These are phyloP conservation scores for Colletotrichum sp. DNA, from an alignment of 2,329 filamentous ascomycete species.

Conservation along the genomic window DNA sequence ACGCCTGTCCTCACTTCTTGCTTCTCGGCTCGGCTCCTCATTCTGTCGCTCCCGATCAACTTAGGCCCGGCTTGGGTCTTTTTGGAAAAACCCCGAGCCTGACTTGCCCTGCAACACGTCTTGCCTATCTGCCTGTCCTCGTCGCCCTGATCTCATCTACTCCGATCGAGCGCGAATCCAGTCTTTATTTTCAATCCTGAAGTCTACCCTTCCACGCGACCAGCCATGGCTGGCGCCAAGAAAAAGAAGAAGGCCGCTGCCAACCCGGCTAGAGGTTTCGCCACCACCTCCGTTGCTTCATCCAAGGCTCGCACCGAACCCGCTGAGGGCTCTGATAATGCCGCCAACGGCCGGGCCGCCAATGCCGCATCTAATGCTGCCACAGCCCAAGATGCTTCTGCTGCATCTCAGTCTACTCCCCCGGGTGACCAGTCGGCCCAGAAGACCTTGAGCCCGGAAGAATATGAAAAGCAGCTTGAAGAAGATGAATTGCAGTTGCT, in stretches of 20 bases:
- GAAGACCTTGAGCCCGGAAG: constrained; percentile 75
- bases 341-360: not conserved
- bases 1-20: not conserved
- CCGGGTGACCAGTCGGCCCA: constrained; percentile 27
- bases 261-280: constrained; percentile 91
- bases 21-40: constrained; percentile 4
- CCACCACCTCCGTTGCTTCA: constrained; percentile 83
- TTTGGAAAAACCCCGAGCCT: not conserved
- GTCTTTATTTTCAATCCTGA: not conserved
- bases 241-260: constrained; percentile 92
- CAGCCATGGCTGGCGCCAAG: constrained; percentile 70
- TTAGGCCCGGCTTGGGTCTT: not conserved
- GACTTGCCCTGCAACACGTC: not conserved
- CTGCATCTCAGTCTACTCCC: constrained; percentile 24
- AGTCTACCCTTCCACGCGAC: not conserved
- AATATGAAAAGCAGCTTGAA: constrained; percentile 88
- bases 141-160: not conserved
- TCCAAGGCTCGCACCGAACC: constrained; percentile 77
- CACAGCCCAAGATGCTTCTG: constrained; percentile 28
- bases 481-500: constrained; percentile 88
- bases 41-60: not conserved
- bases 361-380: not conserved
- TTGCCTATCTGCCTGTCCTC: not conserved
- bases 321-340: constrained; percentile 34
- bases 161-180: not conserved